Percentiles rank a stretch among this genome's conserved stretches.
These are phyloP conservation scores for Cyberlindnera amylophila DNA, from an alignment of 805 yeast genomes.

Conservation along the genomic window DNA sequence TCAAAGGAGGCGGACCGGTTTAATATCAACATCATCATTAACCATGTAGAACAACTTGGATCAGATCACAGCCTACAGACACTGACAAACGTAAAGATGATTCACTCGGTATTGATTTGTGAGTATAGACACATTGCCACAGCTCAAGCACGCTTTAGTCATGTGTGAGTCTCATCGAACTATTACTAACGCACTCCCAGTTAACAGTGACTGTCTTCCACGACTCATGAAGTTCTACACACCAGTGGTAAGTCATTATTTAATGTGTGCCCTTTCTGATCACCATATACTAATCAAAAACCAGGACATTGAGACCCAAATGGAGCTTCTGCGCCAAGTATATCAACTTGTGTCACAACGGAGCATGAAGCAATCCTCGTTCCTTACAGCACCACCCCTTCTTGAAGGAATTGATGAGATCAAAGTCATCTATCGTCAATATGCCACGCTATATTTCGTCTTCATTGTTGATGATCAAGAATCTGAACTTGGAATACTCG, in stretches of 20 bases:
- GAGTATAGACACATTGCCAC: neutral
- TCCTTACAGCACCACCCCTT: slow-evolving; percentile 83
- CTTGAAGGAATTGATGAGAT: slow-evolving; percentile 63
- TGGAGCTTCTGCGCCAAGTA: slow-evolving; percentile 74
- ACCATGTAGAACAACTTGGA: too few relatives aligned
- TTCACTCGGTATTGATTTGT: slow-evolving; percentile 83
- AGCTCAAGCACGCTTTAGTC: neutral
- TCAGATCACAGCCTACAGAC: too few relatives aligned
- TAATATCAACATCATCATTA: too few relatives aligned
- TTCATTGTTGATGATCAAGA: slow-evolving; percentile 96
- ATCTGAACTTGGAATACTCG: slow-evolving; percentile 88
- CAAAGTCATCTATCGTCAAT: slow-evolving; percentile 87
- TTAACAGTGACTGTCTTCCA: slow-evolving; percentile 88
- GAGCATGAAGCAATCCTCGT: slow-evolving; percentile 76
- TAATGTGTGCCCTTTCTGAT: neutral
- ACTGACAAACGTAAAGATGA: slow-evolving; percentile 51
- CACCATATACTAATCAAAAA: neutral
- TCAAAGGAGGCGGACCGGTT: too few relatives aligned
- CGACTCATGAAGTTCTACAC: slow-evolving; percentile 89
- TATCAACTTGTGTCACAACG: slow-evolving; percentile 71
- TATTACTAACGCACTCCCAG: slow-evolving; percentile 31
- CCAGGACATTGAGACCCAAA: slow-evolving; percentile 73
- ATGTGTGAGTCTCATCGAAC: neutral
- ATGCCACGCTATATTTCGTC: slow-evolving; percentile 94
- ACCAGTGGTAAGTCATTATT: slow-evolving; percentile 50